phyloP scores from a whole-genome alignment of 768 basidiomycete genomes.

The Daedaleopsis sinensis region DNA sequence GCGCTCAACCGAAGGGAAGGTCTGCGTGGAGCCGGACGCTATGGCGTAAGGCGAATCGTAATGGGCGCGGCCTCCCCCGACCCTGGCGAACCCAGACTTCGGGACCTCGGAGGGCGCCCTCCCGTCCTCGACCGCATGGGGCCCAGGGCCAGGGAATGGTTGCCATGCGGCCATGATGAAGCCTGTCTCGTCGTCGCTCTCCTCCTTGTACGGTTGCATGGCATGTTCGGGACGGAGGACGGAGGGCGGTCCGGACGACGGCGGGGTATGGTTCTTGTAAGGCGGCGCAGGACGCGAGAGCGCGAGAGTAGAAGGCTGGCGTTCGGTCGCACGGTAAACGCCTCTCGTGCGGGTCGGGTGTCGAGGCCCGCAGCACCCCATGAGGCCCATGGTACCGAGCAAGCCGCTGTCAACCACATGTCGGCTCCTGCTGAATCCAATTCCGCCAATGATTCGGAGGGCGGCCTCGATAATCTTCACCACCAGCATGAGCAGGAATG shows the following conservation, averaged over 20 bases:
- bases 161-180: constrained; percentile 97
- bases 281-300: constrained; percentile 27
- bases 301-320: constrained; percentile 26
- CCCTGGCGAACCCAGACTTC: constrained; percentile 76
- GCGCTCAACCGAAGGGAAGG: constrained; percentile 66
- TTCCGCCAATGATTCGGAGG: constrained; percentile 73
- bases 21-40: constrained; percentile 58
- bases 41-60: constrained; percentile 87
- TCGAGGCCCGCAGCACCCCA: constrained; percentile 66
- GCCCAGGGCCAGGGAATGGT: constrained; percentile 61
- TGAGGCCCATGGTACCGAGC: constrained; percentile 77
- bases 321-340: constrained; percentile 19
- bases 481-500: constrained; percentile 79
- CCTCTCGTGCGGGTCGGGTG: constrained; percentile 24
- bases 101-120: constrained; percentile 28
- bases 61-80: constrained; percentile 87
- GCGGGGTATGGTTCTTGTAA: constrained; percentile 35
- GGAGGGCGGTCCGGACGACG: constrained; percentile 61
- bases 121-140: constrained; percentile 47
- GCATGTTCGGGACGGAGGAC: constrained; percentile 83
- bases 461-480: constrained; percentile 85
- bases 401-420: constrained; percentile 85
- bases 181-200: constrained; percentile 78
- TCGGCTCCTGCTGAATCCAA: constrained; percentile 83
- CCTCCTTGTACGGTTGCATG: constrained; percentile 72